phyloP scores from a whole-genome alignment of 2,329 filamentous ascomycete species.

The Xylaria sp. region DNA sequence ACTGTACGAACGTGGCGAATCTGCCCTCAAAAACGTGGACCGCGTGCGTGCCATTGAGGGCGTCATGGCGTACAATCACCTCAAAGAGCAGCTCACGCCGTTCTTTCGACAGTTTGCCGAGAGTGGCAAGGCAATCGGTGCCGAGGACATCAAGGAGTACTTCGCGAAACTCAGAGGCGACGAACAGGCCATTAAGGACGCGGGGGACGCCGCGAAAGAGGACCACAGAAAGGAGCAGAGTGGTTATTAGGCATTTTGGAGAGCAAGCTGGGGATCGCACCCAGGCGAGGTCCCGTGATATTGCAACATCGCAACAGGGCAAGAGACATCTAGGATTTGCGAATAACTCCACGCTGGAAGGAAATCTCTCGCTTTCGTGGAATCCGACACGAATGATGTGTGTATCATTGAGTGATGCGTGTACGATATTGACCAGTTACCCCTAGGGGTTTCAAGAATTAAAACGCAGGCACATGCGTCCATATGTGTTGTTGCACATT shows the following conservation, averaged over 20 bases:
- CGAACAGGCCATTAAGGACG: constrained; percentile 70
- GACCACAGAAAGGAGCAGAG: constrained; percentile 54
- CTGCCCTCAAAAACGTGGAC: constrained; percentile 87
- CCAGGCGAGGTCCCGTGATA: not conserved
- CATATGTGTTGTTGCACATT: not conserved
- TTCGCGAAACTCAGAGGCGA: constrained; percentile 95
- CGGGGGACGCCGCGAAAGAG: constrained; percentile 54
- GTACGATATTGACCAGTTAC: too few relatives aligned
- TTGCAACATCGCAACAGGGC: not conserved
- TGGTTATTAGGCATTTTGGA: constrained; percentile 46
- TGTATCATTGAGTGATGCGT: not conserved
- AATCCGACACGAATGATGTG: not conserved
- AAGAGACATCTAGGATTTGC: not conserved
- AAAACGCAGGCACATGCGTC: too few relatives aligned
- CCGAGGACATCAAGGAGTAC: constrained; percentile 94
- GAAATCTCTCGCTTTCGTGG: not conserved
- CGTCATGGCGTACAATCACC: constrained; percentile 96
- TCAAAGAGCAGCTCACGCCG: constrained; percentile 93
- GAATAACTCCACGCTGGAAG: not conserved
- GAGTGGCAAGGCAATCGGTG: constrained; percentile 82
- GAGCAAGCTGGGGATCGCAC: not conserved
- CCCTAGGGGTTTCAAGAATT: too few relatives aligned
- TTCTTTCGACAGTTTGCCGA: constrained; percentile 95
- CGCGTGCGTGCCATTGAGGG: constrained; percentile 92
- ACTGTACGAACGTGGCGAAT: constrained; percentile 88